These are phyloP conservation scores for Thielaviopsis musarum DNA, from an alignment of 2,329 filamentous ascomycete species.

Conservation along the genomic window DNA sequence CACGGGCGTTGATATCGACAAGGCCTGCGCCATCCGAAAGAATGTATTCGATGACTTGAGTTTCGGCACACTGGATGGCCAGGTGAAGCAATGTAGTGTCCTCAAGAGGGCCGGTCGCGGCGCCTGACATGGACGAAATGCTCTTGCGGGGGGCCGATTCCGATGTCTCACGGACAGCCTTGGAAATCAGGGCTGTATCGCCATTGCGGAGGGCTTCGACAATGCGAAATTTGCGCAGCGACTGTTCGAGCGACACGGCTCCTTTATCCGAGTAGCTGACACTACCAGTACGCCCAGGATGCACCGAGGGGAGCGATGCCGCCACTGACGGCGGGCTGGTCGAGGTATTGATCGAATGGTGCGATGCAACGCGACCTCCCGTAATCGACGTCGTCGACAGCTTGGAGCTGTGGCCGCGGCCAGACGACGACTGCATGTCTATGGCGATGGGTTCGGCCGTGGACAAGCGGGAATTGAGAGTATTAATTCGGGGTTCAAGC, in stretches of 20 bases:
- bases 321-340: constrained; percentile 20
- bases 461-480: constrained; percentile 1
- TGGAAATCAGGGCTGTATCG: constrained; percentile 79
- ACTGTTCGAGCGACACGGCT: constrained; percentile 60
- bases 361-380: constrained; percentile 26
- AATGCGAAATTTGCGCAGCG: constrained; percentile 81
- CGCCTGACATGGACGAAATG: constrained; percentile 34
- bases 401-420: constrained; percentile 29
- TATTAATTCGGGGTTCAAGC: constrained; percentile 5
- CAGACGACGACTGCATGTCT: constrained; percentile 8
- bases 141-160: constrained; percentile 36
- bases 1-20: constrained; percentile 53
- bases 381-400: constrained; percentile 27
- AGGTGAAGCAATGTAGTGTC: constrained; percentile 86
- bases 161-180: constrained; percentile 55
- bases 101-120: constrained; percentile 34
- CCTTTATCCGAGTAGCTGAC: constrained; percentile 23
- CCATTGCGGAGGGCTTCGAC: constrained; percentile 85
- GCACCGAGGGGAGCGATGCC: constrained; percentile 12
- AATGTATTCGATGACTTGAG: constrained; percentile 87
- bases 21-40: constrained; percentile 51
- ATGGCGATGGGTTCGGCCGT: not conserved
- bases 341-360: constrained; percentile 18
- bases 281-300: constrained; percentile 12
- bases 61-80: constrained; percentile 87